These are phyloP conservation scores for Carex scoparia DNA, from an alignment of 176 grass and related monocot species.

Conservation along the genomic window DNA sequence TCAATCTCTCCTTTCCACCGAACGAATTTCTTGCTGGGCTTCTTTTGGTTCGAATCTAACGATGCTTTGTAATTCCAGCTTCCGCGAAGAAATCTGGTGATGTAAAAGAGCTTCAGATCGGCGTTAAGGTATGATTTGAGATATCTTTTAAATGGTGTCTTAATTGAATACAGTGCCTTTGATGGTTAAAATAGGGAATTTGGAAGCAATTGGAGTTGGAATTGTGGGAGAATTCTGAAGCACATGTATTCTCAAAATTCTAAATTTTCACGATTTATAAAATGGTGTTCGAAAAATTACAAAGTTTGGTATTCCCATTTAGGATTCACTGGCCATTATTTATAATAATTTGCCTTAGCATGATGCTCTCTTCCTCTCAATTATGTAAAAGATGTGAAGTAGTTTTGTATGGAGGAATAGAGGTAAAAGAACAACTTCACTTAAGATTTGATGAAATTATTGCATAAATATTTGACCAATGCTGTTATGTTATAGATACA, in stretches of 20 bases:
- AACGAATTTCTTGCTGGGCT: not conserved
- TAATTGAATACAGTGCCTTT: not conserved
- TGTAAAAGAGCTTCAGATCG: constrained; percentile 90
- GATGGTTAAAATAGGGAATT: not conserved
- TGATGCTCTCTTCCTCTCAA: not conserved
- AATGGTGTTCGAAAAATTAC: not conserved
- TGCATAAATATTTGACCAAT: not conserved
- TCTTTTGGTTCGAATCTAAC: not conserved
- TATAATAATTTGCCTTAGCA: not conserved
- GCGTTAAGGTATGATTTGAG: constrained; percentile 58
- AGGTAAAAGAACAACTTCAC: not conserved
- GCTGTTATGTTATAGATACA: not conserved
- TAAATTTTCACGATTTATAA: not conserved
- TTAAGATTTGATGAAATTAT: not conserved
- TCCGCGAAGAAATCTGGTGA: constrained; percentile 75
- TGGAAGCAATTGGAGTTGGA: not conserved
- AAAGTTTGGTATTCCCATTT: not conserved
- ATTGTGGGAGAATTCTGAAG: not conserved
- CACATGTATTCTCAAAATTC: not conserved
- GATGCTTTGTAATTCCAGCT: constrained; percentile 31
- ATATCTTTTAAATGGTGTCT: not conserved
- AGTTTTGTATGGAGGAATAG: not conserved
- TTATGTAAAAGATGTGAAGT: not conserved
- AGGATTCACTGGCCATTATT: not conserved
- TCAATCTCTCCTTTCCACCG: not conserved